A percentile compares a stretch with the other conserved stretches of the same genome.
Conservation (phyloP, 768 basidiomycete species). For the Piloderma croceum region DNA sequence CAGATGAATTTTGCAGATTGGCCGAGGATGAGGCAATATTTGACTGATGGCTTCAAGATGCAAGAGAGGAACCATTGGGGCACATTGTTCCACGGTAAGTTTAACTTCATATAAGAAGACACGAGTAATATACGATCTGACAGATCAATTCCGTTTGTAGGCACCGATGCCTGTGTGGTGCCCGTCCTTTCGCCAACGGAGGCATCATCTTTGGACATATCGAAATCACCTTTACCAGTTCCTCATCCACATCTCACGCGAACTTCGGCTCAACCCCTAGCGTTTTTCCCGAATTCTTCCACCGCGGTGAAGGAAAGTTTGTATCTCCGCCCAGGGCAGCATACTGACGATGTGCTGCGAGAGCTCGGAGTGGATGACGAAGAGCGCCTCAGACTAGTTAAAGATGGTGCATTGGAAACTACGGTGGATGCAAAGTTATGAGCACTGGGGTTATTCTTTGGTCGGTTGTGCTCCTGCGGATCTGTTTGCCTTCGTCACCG, state of each 20-base stretch:
- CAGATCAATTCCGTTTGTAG: slow-evolving; percentile 40
- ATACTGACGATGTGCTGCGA: slow-evolving; percentile 47
- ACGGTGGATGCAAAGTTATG: background rate
- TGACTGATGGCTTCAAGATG: slow-evolving; percentile 58
- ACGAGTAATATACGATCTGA: too few species aligned
- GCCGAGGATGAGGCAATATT: slow-evolving; percentile 50
- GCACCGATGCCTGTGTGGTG: slow-evolving; percentile 64
- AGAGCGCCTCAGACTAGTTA: slow-evolving; percentile 34
- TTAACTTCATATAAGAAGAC: background rate
- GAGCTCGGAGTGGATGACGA: slow-evolving; percentile 45
- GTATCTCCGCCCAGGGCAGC: slow-evolving; percentile 42
- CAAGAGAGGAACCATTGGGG: slow-evolving; percentile 67
- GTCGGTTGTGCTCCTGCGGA: too few species aligned
- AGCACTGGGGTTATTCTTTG: too few species aligned
- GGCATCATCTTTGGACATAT: slow-evolving; percentile 41
- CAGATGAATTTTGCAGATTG: slow-evolving; percentile 48
- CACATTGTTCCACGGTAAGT: slow-evolving; percentile 55
- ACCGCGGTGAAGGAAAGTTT: slow-evolving; percentile 7
- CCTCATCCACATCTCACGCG: slow-evolving; percentile 46
- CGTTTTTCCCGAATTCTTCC: slow-evolving; percentile 1
- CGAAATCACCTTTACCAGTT: slow-evolving; percentile 36
- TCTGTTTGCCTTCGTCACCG: too few species aligned
- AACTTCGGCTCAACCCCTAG: slow-evolving; percentile 21
- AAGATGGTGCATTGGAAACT: slow-evolving; percentile 34
- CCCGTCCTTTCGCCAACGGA: slow-evolving; percentile 64